phyloP scores from a whole-genome alignment of 352 stramenopile genomes.

The Halophytophthora polymorphica region DNA sequence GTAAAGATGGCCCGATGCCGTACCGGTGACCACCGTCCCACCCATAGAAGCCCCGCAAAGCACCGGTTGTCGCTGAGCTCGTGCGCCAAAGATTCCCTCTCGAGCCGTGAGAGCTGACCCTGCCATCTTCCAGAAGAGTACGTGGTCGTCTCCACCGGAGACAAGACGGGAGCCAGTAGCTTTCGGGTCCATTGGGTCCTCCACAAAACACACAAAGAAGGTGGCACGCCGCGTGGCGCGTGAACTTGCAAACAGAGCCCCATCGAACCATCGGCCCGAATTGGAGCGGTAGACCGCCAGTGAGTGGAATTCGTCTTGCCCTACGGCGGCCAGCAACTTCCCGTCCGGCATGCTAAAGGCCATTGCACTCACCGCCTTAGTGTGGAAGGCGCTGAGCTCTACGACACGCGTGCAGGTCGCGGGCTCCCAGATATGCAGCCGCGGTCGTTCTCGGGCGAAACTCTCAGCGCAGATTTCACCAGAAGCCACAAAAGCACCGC shows the following conservation, averaged over 20 bases:
- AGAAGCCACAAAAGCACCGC: slow-evolving; percentile 61
- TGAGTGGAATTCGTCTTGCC: slow-evolving; percentile 76
- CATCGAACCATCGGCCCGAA: slow-evolving; percentile 63
- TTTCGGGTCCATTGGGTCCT: slow-evolving; percentile 38
- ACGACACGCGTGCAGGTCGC: slow-evolving; percentile 45
- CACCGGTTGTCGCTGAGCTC: slow-evolving; percentile 48
- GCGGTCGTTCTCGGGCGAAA: slow-evolving; percentile 48
- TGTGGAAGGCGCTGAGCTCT: slow-evolving; percentile 61
- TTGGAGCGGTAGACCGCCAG: slow-evolving; percentile 63
- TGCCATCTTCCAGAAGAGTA: slow-evolving; percentile 70
- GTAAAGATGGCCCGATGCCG: slow-evolving; percentile 64
- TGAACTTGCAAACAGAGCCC: slow-evolving; percentile 42
- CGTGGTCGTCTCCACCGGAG: slow-evolving; percentile 62
- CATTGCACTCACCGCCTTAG: slow-evolving; percentile 63
- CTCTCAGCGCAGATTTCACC: slow-evolving; percentile 68
- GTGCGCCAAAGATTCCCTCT: slow-evolving; percentile 60
- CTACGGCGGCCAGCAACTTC: slow-evolving; percentile 54
- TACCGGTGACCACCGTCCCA: slow-evolving; percentile 50
- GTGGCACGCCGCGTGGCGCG: slow-evolving; percentile 51
- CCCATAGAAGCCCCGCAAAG: slow-evolving; percentile 64
- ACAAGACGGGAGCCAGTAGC: slow-evolving; percentile 46
- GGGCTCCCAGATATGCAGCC: slow-evolving; percentile 76
- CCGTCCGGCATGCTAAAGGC: slow-evolving; percentile 42
- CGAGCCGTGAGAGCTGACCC: slow-evolving; percentile 44
- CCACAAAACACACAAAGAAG: slow-evolving; percentile 60